Base-by-base conservation (phyloP, 768 basidiomycete genomes). In the Ramaria rubella region DNA sequence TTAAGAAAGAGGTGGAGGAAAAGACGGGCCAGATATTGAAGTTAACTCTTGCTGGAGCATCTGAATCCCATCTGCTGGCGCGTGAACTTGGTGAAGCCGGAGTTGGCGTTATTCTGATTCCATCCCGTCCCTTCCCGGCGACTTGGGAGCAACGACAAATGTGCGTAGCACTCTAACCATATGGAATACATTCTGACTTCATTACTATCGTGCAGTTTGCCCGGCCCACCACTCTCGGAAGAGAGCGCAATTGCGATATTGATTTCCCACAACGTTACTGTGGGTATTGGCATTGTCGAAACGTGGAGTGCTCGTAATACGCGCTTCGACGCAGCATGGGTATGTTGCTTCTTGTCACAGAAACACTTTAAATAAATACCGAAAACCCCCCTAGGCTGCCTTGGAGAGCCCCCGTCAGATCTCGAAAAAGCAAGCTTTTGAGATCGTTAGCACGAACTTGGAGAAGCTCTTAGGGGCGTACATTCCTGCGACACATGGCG, bases 291-390 rank as follows among this genome's bases (percentile, higher is more conserved):
- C 17, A 74, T 84, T 44, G 69, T 76, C 45, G 81, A 83, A 58
- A 78, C 79, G 40, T 91, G 85, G 85, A 75, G 78, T 24, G 85
- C 87, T 6, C 80, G 88, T 23, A 90, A 86, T 65, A 76, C 86
- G 7, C 80, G 86, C 14, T 88, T 92, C 61, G 91, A 95, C 60
- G 70, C 82, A 30, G 87, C 81, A 38, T 94, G 93, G 92, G 88
- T 86, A 60, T 62, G 81, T 72, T 19, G 6, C 17, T 55, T 40
- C 23, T 42, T 42, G 17, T 36, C n/a, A n/a, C n/a, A n/a, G n/a
- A n/a, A n/a, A n/a, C n/a, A n/a, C n/a, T n/a, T 52, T 31, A 36
- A 36, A 17, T 50, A 8, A 42, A 24, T 26, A 40, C n/a, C 21
- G 15, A 7, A 51, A 33, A 17, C 12, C 14, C 43, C 23, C 5